A percentile compares a stretch with the other conserved stretches of the same genome.
Evolutionary conservation across 805 yeast species (phyloP).

Genomic region (Martiniozyma abietophila): DNA sequence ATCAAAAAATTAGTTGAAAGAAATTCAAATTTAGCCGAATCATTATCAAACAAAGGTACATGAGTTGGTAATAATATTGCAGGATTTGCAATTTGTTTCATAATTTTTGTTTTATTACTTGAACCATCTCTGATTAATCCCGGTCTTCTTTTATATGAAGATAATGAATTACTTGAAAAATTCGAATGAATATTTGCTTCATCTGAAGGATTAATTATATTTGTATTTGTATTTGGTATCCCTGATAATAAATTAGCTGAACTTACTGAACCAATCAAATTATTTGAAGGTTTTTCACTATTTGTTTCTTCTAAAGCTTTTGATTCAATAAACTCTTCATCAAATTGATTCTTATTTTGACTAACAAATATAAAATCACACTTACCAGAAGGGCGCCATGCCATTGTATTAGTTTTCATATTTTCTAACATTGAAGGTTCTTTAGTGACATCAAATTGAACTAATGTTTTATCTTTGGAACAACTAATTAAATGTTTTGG

Average conservation of each 20-base stretch:
- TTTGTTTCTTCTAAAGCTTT: conserved; percentile 7
- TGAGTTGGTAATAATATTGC: conserved; percentile 34
- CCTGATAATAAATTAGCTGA: too few species aligned
- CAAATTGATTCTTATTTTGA: conserved; percentile 39
- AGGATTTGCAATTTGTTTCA: conserved; percentile 12
- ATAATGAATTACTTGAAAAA: too few species aligned
- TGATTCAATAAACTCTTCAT: conserved; percentile 13
- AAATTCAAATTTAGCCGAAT: conserved; percentile 35
- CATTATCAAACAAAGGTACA: conserved; percentile 35
- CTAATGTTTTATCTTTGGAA: conserved; percentile 40
- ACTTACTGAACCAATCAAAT: too few species aligned
- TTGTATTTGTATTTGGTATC: too few species aligned
- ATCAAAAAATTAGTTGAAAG: conserved; percentile 41
- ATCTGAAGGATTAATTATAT: too few species aligned
- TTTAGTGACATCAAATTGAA: conserved; percentile 37
- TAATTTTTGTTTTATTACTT: too few species aligned
- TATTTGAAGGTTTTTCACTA: too few species aligned
- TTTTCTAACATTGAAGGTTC: conserved; percentile 40
- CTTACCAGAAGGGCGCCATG: conserved; percentile 45
- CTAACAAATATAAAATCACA: conserved; percentile 42
- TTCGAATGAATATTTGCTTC: too few species aligned
- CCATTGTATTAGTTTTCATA: conserved; percentile 39
- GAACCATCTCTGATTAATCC: too few species aligned
- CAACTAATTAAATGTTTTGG: conserved; percentile 38
- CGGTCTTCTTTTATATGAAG: too few species aligned